phyloP scores from a whole-genome alignment of 768 basidiomycete species.

The Imleria badia region DNA sequence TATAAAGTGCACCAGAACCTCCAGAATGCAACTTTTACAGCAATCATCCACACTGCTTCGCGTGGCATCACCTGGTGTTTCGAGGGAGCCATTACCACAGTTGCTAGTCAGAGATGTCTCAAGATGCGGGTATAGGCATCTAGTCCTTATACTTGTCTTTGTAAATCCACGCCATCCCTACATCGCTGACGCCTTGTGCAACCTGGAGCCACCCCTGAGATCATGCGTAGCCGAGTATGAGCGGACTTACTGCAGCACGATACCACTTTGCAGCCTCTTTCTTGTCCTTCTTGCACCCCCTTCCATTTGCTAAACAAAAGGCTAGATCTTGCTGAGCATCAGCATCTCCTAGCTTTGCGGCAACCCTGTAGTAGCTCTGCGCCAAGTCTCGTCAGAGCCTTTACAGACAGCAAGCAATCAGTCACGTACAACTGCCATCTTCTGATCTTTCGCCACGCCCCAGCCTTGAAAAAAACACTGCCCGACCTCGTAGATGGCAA shows the following conservation, averaged over 20 bases:
- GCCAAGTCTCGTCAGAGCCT: conserved; percentile 1
- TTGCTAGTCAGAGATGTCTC: background rate
- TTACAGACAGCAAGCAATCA: background rate
- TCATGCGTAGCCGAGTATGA: background rate
- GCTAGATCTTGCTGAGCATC: conserved; percentile 88
- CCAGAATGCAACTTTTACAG: conserved; percentile 1
- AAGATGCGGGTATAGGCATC: background rate
- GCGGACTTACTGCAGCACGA: conserved; percentile 66
- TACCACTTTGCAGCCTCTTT: conserved; percentile 90
- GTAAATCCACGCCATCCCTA: conserved; percentile 89
- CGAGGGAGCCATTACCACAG: conserved; percentile 3
- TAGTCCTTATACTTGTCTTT: conserved; percentile 68
- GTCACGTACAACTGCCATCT: conserved; percentile 77
- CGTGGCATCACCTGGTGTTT: conserved; percentile 9
- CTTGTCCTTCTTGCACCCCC: conserved; percentile 85
- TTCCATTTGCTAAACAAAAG: conserved; percentile 83
- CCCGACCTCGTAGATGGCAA: conserved; percentile 90
- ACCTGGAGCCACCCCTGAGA: conserved; percentile 36
- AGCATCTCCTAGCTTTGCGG: conserved; percentile 79
- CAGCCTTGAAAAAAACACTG: conserved; percentile 93
- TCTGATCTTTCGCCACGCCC: conserved; percentile 85
- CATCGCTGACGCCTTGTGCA: conserved; percentile 73
- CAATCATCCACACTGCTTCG: conserved; percentile 7
- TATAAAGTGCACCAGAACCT: conserved; percentile 19
- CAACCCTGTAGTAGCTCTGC: conserved; percentile 81